These are phyloP conservation scores for Salix koriyanagi DNA, from an alignment of 345 rosid genomes.

Conservation along the genomic window DNA sequence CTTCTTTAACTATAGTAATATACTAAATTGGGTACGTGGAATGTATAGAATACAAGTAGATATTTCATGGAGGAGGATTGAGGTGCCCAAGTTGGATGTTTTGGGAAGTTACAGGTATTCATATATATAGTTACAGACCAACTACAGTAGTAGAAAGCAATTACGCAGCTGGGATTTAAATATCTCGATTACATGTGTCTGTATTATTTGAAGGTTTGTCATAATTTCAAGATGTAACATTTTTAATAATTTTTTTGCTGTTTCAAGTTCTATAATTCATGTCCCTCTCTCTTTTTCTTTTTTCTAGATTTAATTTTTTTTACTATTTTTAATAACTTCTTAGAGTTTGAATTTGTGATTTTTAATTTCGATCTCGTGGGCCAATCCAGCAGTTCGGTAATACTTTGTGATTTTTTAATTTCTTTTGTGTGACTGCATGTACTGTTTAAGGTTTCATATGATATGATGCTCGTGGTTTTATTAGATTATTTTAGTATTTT, in stretches of 20 bases:
- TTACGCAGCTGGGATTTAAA: constrained; percentile 3
- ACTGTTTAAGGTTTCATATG: too few relatives aligned
- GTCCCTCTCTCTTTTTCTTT: too few relatives aligned
- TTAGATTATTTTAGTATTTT: too few relatives aligned
- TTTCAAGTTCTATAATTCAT: too few relatives aligned
- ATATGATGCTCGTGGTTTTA: too few relatives aligned
- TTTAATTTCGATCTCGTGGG: too few relatives aligned
- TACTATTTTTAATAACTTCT: too few relatives aligned
- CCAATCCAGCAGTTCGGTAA: too few relatives aligned
- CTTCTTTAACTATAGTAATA: constrained; percentile 5
- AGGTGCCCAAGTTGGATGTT: neutral
- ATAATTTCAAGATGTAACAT: neutral
- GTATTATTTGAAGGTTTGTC: neutral
- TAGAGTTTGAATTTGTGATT: too few relatives aligned
- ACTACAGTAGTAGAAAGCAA: neutral
- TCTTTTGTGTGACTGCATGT: too few relatives aligned
- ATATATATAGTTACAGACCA: neutral
- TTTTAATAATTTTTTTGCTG: neutral
- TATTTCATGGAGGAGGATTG: constrained; percentile 8
- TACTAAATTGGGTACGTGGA: neutral
- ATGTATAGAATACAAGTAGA: neutral
- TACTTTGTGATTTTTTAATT: too few relatives aligned
- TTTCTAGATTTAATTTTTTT: too few relatives aligned
- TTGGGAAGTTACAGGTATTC: neutral
- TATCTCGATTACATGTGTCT: neutral